A percentile compares a stretch with the other conserved stretches of the same genome.
phyloP scores from a whole-genome alignment of 192 early-diverging fungal species.

The Pilobolus umbonatus region DNA sequence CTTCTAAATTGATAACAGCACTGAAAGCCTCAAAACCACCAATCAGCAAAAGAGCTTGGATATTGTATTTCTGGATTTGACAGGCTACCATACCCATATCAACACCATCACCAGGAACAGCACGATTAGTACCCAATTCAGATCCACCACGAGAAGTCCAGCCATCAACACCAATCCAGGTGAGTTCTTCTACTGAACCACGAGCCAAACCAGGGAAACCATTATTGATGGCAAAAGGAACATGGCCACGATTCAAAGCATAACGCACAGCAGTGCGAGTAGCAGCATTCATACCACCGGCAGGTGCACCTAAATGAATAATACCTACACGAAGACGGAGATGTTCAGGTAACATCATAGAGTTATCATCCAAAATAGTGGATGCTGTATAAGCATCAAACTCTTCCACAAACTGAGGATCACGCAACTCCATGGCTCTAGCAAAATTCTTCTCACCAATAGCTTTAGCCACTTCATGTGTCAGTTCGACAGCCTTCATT shows the following conservation, averaged over 20 bases:
- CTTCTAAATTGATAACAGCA: conserved; percentile 64
- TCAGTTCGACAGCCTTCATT: conserved; percentile 91
- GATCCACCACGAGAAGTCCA: conserved; percentile 92
- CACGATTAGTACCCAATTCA: conserved; percentile 89
- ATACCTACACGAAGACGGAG: conserved; percentile 80
- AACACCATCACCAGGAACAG: conserved; percentile 73
- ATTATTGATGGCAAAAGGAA: conserved; percentile 81
- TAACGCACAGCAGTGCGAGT: conserved; percentile 84
- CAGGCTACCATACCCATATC: conserved; percentile 82
- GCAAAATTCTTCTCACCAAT: conserved; percentile 81
- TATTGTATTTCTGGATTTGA: conserved; percentile 86
- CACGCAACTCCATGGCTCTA: conserved; percentile 85
- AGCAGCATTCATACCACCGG: conserved; percentile 96
- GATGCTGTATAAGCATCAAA: conserved; percentile 60
- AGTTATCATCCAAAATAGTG: conserved; percentile 40
- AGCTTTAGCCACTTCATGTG: conserved; percentile 81
- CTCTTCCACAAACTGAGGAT: conserved; percentile 75
- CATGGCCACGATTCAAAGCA: conserved; percentile 84
- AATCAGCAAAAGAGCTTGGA: conserved; percentile 83
- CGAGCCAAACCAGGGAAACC: conserved; percentile 87
- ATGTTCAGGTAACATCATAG: conserved; percentile 35
- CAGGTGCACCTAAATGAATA: conserved; percentile 91
- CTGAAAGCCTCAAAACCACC: conserved; percentile 96
- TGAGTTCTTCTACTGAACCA: conserved; percentile 70
- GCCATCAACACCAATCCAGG: conserved; percentile 81